Evolutionary conservation across 768 basidiomycete genomes (phyloP).

Genomic region (Gymnopilus junonius): DNA sequence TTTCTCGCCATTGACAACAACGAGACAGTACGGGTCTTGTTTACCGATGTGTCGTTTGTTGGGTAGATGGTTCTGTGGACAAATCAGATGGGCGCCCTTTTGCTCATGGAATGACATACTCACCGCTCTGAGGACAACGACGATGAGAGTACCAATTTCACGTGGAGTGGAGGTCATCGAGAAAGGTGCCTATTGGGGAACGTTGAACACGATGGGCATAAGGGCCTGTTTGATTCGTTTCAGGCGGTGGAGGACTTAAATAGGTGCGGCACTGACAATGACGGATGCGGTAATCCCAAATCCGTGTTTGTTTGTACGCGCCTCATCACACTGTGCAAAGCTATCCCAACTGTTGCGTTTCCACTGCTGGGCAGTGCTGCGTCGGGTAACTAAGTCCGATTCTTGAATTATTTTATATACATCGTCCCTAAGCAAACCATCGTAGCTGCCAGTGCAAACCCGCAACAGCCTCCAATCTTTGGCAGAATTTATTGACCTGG

Average conservation of each 20-base stretch:
- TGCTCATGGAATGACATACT: slow-evolving; percentile 36
- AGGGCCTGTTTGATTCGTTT: slow-evolving; percentile 20
- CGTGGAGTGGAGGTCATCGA: slow-evolving; percentile 64
- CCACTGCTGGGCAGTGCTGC: too few species aligned
- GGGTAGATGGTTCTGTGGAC: slow-evolving; percentile 79
- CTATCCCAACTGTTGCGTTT: slow-evolving; percentile 13
- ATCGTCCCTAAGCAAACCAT: neutral
- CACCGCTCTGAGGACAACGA: slow-evolving; percentile 93
- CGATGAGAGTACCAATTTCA: slow-evolving; percentile 92
- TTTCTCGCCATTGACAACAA: slow-evolving; percentile 80
- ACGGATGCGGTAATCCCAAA: slow-evolving; percentile 24
- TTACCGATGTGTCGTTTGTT: slow-evolving; percentile 94
- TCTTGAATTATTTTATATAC: neutral
- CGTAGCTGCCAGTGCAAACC: neutral
- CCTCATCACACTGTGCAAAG: slow-evolving; percentile 8
- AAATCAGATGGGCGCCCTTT: slow-evolving; percentile 20
- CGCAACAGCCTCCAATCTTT: neutral
- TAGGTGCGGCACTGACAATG: slow-evolving; percentile 24
- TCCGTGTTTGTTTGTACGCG: slow-evolving; percentile 19
- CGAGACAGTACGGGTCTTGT: slow-evolving; percentile 94
- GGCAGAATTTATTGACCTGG: slow-evolving; percentile 44
- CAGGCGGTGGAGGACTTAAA: slow-evolving; percentile 24
- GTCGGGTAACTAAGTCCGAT: neutral
- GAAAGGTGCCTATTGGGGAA: slow-evolving; percentile 7
- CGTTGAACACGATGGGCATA: slow-evolving; percentile 23